phyloP scores from a whole-genome alignment of 2,329 filamentous ascomycete genomes.

The Fusarium nanum region DNA sequence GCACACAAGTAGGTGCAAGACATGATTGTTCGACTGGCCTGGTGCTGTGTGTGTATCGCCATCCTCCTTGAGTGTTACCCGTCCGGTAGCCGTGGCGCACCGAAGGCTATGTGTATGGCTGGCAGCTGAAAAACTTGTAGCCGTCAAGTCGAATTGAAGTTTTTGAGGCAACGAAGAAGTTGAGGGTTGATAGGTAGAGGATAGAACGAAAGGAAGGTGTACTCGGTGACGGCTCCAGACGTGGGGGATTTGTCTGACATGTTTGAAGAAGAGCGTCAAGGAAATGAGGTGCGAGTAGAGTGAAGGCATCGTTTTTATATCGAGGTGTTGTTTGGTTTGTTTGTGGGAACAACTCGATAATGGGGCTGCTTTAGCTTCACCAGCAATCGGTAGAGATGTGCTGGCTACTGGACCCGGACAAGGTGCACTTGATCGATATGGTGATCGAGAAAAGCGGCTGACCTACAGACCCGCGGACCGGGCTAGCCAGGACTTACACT shows the following conservation, averaged over 20 bases:
- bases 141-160: not conserved
- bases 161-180: not conserved
- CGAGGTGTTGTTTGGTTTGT: not conserved
- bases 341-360: not conserved
- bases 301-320: not conserved
- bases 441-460: not conserved
- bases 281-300: not conserved
- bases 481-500: not conserved
- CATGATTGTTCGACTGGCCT: too few relatives aligned
- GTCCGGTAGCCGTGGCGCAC: not conserved
- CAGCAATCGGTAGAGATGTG: not conserved
- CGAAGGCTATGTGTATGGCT: not conserved
- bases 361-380: not conserved
- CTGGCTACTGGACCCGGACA: not conserved
- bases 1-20: too few relatives aligned
- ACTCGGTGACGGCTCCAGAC: not conserved
- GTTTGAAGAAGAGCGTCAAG: too few relatives aligned
- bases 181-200: not conserved
- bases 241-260: not conserved
- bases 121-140: not conserved
- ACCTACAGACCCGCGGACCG: not conserved
- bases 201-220: not conserved
- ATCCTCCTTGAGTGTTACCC: not conserved
- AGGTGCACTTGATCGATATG: not conserved
- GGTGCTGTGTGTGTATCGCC: too few relatives aligned